phyloP scores from a whole-genome alignment of 2,329 filamentous ascomycete genomes.

The Pseudogymnoascus sp. region DNA sequence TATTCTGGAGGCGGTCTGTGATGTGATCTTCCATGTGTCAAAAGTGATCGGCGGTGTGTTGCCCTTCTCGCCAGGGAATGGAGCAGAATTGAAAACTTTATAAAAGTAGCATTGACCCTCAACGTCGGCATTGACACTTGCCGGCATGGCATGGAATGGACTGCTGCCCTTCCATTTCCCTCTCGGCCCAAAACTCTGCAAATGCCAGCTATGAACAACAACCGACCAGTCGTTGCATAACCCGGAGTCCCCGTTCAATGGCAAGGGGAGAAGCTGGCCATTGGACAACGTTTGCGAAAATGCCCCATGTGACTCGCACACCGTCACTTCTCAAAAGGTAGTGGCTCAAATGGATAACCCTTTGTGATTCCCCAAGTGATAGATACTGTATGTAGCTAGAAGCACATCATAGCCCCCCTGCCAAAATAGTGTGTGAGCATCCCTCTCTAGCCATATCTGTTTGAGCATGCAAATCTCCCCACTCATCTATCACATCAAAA shows the following conservation, averaged over 20 bases:
- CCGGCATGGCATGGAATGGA: neutral
- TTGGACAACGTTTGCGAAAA: neutral
- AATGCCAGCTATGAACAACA: neutral
- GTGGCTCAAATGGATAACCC: neutral
- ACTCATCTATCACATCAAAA: constrained; percentile 8
- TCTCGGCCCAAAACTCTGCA: neutral
- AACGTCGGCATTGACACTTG: neutral
- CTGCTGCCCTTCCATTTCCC: neutral
- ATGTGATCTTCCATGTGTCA: neutral
- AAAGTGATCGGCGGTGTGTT: neutral
- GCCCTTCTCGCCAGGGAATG: neutral
- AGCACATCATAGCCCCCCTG: neutral
- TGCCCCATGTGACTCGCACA: neutral
- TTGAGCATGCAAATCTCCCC: neutral
- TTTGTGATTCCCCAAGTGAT: neutral
- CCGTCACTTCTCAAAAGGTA: neutral
- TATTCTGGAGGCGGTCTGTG: neutral
- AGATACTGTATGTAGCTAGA: neutral
- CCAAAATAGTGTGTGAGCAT: neutral
- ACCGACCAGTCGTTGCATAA: neutral
- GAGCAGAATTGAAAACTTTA: neutral
- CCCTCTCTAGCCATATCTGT: neutral
- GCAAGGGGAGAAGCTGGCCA: neutral
- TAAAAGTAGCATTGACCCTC: neutral
- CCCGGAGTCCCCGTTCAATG: neutral